These are phyloP conservation scores for Pterula multifida DNA, from an alignment of 1,284 basidiomycete genomes.

Conservation along the genomic window DNA sequence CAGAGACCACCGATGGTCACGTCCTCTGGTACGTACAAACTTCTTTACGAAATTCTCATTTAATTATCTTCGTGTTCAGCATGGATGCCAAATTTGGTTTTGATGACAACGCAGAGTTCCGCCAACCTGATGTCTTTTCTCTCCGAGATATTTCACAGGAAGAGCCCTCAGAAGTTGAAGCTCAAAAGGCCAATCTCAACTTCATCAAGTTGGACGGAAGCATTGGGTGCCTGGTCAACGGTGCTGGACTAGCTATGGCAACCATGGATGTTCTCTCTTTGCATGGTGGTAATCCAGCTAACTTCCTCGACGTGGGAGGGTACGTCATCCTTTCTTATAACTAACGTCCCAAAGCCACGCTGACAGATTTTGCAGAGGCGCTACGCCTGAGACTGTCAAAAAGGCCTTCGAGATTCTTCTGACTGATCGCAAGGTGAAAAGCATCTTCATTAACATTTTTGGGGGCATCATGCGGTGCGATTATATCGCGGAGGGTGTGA, in stretches of 20 bases:
- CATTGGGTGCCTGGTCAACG: conserved; percentile 97
- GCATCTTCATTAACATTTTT: conserved; percentile 98
- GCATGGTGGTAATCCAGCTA: conserved; percentile 93
- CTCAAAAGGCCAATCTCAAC: conserved; percentile 91
- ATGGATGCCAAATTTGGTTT: conserved; percentile 99
- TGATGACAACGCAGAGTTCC: conserved; percentile 98
- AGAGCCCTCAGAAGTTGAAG: conserved; percentile 93
- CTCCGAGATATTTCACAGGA: conserved; percentile 93
- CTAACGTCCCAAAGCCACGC: too few relatives aligned
- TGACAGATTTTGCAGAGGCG: conserved; percentile 59
- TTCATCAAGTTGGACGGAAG: conserved; percentile 99
- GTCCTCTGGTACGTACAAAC: conserved; percentile 71
- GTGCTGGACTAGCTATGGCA: conserved; percentile 98
- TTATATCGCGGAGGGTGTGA: conserved; percentile 94
- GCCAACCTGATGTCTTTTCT: conserved; percentile 84
- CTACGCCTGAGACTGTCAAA: conserved; percentile 97
- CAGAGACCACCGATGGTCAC: conserved; percentile 87
- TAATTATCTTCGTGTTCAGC: conserved; percentile 29
- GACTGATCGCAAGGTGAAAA: conserved; percentile 86
- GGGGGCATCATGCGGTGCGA: conserved; percentile 98
- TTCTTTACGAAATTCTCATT: background rate
- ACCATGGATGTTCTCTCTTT: conserved; percentile 98
- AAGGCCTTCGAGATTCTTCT: conserved; percentile 97
- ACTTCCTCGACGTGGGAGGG: conserved; percentile 98
- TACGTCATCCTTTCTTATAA: conserved; percentile 22